Conservation (phyloP, 2,329 filamentous ascomycete species). For the Penicillium paneum region DNA sequence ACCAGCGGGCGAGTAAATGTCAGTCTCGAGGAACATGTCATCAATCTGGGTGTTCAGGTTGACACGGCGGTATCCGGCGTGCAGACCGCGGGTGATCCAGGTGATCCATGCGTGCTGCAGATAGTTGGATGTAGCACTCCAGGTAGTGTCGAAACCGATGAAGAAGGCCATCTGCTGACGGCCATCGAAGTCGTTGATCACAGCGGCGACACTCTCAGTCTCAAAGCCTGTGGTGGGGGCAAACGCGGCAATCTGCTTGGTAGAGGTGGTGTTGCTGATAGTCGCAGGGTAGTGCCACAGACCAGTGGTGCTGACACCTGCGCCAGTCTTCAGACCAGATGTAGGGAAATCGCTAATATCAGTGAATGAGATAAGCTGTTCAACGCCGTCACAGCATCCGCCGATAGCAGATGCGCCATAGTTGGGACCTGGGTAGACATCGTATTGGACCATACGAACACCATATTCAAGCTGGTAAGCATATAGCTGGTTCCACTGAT, state of each 20-base stretch:
- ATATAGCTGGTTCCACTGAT: constrained; percentile 57
- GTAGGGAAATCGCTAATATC: constrained; percentile 54
- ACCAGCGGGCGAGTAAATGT: constrained; percentile 50
- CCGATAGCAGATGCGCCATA: constrained; percentile 46
- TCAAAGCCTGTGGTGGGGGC: constrained; percentile 43
- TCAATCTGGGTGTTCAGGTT: constrained; percentile 59
- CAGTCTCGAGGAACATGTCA: constrained; percentile 58
- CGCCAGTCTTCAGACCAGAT: constrained; percentile 52
- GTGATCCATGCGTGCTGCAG: constrained; percentile 62
- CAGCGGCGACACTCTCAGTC: constrained; percentile 50
- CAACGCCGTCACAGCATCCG: constrained; percentile 52
- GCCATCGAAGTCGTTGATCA: constrained; percentile 57
- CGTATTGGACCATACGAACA: constrained; percentile 59
- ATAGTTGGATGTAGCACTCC: constrained; percentile 55
- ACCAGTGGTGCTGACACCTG: constrained; percentile 49
- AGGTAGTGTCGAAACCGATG: constrained; percentile 52
- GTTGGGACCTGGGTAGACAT: constrained; percentile 54
- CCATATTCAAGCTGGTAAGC: constrained; percentile 58
- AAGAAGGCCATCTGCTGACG: constrained; percentile 64
- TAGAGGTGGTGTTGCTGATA: constrained; percentile 53
- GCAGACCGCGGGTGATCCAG: constrained; percentile 59
- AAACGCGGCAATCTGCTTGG: constrained; percentile 56
- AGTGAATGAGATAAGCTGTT: constrained; percentile 55
- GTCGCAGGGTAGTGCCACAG: constrained; percentile 59
- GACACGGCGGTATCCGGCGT: constrained; percentile 55